Percentiles rank a stretch among this genome's conserved stretches.
Evolutionary conservation across 139 green algal genomes (phyloP).

Genomic region (Diplosphaera chodatii): DNA sequence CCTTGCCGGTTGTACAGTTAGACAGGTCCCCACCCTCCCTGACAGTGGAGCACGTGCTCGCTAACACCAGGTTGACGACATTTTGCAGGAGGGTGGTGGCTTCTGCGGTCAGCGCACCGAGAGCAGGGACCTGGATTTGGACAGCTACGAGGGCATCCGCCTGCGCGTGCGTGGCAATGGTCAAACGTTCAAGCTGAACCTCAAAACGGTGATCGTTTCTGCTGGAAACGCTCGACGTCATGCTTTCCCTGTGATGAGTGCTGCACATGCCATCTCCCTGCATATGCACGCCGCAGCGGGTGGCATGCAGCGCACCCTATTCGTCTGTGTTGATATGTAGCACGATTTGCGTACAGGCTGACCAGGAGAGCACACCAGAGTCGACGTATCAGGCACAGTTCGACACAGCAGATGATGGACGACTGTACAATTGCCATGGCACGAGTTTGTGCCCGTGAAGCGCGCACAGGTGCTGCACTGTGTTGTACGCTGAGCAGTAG

Average conservation of each 20-base stretch:
- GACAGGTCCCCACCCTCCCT: no score
- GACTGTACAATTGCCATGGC: slow-evolving; percentile 71
- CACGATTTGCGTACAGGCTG: slow-evolving; percentile 32
- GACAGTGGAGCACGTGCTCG: no score
- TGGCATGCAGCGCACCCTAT: no score
- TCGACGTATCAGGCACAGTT: slow-evolving; percentile 80
- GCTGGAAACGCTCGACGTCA: no score
- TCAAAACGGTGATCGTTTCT: slow-evolving; percentile 89
- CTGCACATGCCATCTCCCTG: no score
- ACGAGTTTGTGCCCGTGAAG: slow-evolving; percentile 80
- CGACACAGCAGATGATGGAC: slow-evolving; percentile 55
- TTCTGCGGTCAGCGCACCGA: slow-evolving; percentile 76
- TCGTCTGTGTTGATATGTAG: neutral
- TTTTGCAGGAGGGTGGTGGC: slow-evolving; percentile 75
- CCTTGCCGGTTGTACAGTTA: no score
- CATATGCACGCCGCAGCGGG: no score
- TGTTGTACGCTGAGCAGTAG: no score
- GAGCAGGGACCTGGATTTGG: slow-evolving; percentile 23
- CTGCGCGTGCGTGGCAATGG: slow-evolving; percentile 68
- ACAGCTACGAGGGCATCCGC: slow-evolving; percentile 48
- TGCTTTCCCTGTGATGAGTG: no score
- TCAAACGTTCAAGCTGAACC: slow-evolving; percentile 84
- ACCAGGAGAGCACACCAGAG: slow-evolving; percentile 61
- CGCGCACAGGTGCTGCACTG: slow-evolving; percentile 20
- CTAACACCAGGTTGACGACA: no score